Base-by-base conservation (phyloP, 805 yeast genomes). In the Ogataea zsoltii region DNA sequence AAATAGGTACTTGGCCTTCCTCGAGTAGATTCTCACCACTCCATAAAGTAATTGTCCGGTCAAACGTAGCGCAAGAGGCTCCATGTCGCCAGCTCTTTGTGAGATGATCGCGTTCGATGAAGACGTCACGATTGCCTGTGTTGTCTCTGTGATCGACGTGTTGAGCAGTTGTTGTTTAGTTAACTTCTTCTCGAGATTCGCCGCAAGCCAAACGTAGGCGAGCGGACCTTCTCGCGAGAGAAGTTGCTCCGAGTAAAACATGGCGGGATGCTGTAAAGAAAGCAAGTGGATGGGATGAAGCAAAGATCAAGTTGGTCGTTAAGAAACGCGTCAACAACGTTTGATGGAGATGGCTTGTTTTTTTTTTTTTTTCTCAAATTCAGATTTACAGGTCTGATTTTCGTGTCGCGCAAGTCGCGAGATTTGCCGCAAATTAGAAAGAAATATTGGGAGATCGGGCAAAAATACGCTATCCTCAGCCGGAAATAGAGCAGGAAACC, bases 151-250 rank as follows among this genome's bases (percentile, higher is more conserved):
- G 46, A 91, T 82, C 55, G 86, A 79, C 12, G 96, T 84, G 55
- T 78, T 82, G 39, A 88, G 70, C 36, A 84, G 71, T 60, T 87
- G 92, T 42, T 79, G 80, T 56, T 85, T 84, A 34, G 90, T 76
- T 28, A 88, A 75, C 54, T 83, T 84, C 56, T 81, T 80, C 55
- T 90, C 96, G 66, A 90, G 76, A 61, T 88, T 90, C 16, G 96
- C 92, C 9, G 97, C 97, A 38, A 90, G 72, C 97, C 97, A 90
- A 7, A 89, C 90, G 53, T 84, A 87, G 2, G 95, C 96, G 49
- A 90, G 70, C 1, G 96, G 96, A 2, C 96, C 95, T 60, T 83
- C 83, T 49, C 79, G 82, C 2, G 87, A 72, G 16, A 83, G 70
- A 26, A 81, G 63, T 40, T 71, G 70, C 42, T 77, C 82, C 2